A percentile compares a stretch with the other conserved stretches of the same genome.
phyloP scores from a whole-genome alignment of 2,329 filamentous ascomycete genomes.

The Fusarium domesticum region DNA sequence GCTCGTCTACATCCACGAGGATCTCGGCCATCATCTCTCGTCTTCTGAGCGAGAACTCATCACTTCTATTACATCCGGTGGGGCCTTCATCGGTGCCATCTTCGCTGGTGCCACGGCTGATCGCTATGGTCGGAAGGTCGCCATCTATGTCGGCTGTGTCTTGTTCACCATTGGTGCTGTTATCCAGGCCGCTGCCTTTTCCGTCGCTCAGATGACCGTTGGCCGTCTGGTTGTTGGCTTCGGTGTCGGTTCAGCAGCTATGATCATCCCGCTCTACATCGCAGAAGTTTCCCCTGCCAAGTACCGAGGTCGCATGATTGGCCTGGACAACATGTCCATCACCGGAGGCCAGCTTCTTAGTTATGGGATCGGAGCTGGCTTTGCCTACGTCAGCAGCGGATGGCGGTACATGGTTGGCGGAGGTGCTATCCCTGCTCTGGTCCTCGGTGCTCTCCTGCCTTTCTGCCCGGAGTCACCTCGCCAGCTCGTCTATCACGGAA shows the following conservation, averaged over 20 bases:
- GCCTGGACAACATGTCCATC: conserved; percentile 46
- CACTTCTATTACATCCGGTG: conserved; percentile 48
- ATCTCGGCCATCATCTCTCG: conserved; percentile 39
- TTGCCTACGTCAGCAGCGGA: conserved; percentile 40
- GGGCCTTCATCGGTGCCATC: conserved; percentile 29
- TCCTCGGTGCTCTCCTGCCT: conserved; percentile 41
- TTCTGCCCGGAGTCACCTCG: conserved; percentile 49
- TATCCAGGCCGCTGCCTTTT: conserved; percentile 28
- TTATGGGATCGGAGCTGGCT: conserved; percentile 41
- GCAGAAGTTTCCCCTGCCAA: conserved; percentile 49
- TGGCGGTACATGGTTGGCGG: conserved; percentile 51
- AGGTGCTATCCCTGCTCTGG: conserved; percentile 45
- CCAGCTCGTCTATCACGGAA: conserved; percentile 44
- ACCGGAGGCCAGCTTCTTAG: conserved; percentile 41
- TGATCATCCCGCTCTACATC: conserved; percentile 48
- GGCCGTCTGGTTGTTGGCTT: conserved; percentile 45
- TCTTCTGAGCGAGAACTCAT: conserved; percentile 49
- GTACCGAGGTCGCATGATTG: conserved; percentile 48
- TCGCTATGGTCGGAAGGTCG: conserved; percentile 26
- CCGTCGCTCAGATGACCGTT: conserved; percentile 29
- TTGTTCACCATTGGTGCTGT: conserved; percentile 28
- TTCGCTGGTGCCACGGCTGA: conserved; percentile 28
- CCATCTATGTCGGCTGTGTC: conserved; percentile 28
- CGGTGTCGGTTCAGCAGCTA: conserved; percentile 47
- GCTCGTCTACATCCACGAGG: conserved; percentile 25